Conservation (phyloP, 2,329 filamentous ascomycete genomes). For the Geoglossum cookeanum region DNA sequence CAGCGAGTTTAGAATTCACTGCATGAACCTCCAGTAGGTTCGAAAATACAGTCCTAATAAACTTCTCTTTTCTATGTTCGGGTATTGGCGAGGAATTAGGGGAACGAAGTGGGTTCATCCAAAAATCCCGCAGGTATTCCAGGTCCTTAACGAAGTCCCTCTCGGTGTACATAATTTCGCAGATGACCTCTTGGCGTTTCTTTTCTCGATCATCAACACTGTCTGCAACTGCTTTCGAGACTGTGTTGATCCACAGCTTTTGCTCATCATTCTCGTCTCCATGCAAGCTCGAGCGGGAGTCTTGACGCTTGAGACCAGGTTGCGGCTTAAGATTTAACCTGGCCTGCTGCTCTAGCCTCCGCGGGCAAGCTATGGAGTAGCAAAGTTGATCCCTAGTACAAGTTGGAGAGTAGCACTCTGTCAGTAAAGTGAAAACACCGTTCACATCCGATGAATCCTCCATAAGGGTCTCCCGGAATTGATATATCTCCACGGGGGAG, state of each 20-base stretch:
- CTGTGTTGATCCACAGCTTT: conserved; percentile 98
- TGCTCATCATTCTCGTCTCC: conserved; percentile 85
- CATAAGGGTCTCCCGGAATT: conserved; percentile 83
- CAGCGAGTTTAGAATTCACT: conserved; percentile 77
- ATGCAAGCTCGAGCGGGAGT: conserved; percentile 53
- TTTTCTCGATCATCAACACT: conserved; percentile 79
- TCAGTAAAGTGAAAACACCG: conserved; percentile 87
- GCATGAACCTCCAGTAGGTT: conserved; percentile 90
- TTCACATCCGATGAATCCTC: conserved; percentile 76
- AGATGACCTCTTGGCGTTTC: conserved; percentile 96
- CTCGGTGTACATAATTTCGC: conserved; percentile 96
- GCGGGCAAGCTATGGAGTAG: conserved; percentile 93
- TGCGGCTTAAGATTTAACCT: conserved; percentile 84
- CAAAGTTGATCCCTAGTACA: conserved; percentile 90
- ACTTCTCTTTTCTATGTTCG: conserved; percentile 67
- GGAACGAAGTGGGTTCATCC: conserved; percentile 80
- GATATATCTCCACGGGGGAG: conserved; percentile 86
- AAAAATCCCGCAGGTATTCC: conserved; percentile 94
- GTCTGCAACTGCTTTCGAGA: conserved; percentile 85
- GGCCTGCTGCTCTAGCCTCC: conserved; percentile 85
- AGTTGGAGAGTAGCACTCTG: conserved; percentile 94
- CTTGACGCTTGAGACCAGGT: conserved; percentile 59
- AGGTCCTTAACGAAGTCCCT: conserved; percentile 97
- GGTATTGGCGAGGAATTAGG: conserved; percentile 62
- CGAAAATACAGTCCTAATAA: conserved; percentile 85